Conservation (phyloP, 129 eudicot genomes). For the Dittrichia graveolens region DNA sequence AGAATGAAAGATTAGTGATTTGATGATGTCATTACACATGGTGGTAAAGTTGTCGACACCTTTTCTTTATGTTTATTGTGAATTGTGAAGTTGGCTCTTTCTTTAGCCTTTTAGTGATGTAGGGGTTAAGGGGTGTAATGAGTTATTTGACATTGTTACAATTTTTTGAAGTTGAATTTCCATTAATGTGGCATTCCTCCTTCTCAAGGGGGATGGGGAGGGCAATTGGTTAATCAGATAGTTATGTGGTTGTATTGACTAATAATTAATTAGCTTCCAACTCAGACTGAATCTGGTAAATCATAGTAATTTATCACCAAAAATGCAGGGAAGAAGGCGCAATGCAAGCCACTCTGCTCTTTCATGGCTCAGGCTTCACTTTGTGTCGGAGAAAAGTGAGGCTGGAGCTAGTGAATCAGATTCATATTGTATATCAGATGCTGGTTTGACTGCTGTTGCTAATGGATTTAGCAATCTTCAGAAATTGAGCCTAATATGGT, state of each 20-base stretch:
- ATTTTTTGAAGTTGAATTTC: neutral
- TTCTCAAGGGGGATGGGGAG: constrained; percentile 5
- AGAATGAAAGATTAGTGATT: neutral
- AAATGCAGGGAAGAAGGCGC: constrained; percentile 75
- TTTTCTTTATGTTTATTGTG: neutral
- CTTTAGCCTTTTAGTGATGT: constrained; percentile 1
- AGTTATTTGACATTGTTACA: neutral
- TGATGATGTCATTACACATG: neutral
- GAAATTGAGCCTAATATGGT: constrained; percentile 90
- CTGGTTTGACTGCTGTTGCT: constrained; percentile 73
- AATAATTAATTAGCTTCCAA: neutral
- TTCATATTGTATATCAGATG: constrained; percentile 73
- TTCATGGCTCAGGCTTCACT: constrained; percentile 52
- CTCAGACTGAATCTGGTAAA: constrained; percentile 10
- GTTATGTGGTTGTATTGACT: neutral
- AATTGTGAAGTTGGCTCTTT: constrained; percentile 6
- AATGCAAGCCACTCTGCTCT: constrained; percentile 41
- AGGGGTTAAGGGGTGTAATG: neutral
- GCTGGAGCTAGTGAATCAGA: constrained; percentile 54
- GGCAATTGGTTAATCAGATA: neutral
- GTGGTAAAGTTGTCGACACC: neutral
- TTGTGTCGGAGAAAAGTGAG: constrained; percentile 44
- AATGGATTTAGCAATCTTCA: constrained; percentile 75
- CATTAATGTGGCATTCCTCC: neutral
- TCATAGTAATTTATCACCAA: constrained; percentile 10